A percentile compares a stretch with the other conserved stretches of the same genome.
phyloP scores from a whole-genome alignment of 768 basidiomycete species.

The Termitomyces sp. region DNA sequence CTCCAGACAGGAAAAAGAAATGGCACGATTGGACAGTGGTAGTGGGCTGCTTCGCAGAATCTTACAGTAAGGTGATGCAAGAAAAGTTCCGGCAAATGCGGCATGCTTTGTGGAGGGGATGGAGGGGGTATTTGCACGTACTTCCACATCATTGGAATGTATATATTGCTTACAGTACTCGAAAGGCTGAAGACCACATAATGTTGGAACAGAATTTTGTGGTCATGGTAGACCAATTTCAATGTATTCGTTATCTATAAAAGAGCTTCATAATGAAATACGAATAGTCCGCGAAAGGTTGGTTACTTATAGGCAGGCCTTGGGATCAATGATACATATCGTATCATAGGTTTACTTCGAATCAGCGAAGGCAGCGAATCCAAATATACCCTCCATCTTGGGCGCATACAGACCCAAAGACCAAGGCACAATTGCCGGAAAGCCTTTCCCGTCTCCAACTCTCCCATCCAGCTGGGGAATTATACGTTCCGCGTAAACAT shows the following conservation, averaged over 20 bases:
- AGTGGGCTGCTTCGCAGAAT: too few species aligned
- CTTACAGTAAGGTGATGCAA: too few species aligned
- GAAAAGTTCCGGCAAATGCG: too few species aligned
- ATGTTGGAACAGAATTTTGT: too few species aligned
- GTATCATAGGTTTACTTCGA: background rate
- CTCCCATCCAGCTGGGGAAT: conserved; percentile 16
- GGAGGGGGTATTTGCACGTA: too few species aligned
- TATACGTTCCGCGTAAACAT: conserved; percentile 11
- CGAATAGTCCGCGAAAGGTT: background rate
- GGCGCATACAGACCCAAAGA: conserved; percentile 12
- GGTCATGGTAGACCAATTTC: too few species aligned
- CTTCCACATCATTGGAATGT: too few species aligned
- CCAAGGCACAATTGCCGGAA: conserved; percentile 25
- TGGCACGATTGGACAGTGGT: background rate
- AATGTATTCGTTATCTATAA: too few species aligned
- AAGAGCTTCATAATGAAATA: background rate
- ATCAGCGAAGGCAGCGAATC: background rate
- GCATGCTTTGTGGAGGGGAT: too few species aligned
- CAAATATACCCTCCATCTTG: conserved; percentile 3
- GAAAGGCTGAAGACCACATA: background rate
- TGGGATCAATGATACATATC: background rate
- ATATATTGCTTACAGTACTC: too few species aligned
- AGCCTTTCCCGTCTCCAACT: conserved; percentile 24
- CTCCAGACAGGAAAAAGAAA: background rate
- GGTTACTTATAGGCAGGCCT: background rate